phyloP scores from a whole-genome alignment of 345 rosid species.

The Gynandropsis gynandra region DNA sequence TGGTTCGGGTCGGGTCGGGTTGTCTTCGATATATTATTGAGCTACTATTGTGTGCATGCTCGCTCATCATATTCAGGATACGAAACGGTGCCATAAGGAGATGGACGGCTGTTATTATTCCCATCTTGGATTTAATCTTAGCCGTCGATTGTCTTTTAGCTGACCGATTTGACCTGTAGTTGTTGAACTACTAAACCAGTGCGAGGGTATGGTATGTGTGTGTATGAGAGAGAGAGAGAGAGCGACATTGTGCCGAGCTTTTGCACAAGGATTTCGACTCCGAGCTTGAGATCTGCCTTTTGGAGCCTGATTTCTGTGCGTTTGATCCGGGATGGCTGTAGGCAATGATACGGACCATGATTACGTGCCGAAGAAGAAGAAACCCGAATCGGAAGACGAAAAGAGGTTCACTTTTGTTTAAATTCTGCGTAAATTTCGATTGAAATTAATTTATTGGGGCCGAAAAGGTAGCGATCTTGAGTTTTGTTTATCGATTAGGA shows the following conservation, averaged over 20 bases:
- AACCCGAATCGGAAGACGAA: conserved; percentile 30
- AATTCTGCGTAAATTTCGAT: background rate
- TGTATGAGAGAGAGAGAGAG: conserved; percentile 11
- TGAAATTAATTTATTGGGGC: background rate
- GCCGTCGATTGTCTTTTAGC: background rate
- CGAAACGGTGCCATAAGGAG: background rate
- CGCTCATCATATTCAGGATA: too few relatives aligned
- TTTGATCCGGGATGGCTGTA: conserved; percentile 23
- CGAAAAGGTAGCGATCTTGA: background rate
- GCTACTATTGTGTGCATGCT: too few relatives aligned
- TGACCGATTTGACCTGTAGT: conserved; percentile 3
- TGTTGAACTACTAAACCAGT: conserved; percentile 21
- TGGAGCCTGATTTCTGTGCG: background rate
- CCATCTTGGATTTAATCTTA: background rate
- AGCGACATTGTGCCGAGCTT: background rate
- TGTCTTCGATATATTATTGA: too few relatives aligned
- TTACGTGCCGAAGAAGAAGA: conserved; percentile 27
- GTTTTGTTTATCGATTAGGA: conserved; percentile 38
- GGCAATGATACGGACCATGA: conserved; percentile 20
- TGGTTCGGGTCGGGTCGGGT: too few relatives aligned
- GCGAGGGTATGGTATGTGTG: too few relatives aligned
- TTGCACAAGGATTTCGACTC: conserved; percentile 16
- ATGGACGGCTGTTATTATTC: background rate
- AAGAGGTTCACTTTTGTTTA: conserved; percentile 21
- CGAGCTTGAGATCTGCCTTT: conserved; percentile 3